Base-by-base conservation (phyloP, 805 yeast genomes). In the Starmera quercuum region DNA sequence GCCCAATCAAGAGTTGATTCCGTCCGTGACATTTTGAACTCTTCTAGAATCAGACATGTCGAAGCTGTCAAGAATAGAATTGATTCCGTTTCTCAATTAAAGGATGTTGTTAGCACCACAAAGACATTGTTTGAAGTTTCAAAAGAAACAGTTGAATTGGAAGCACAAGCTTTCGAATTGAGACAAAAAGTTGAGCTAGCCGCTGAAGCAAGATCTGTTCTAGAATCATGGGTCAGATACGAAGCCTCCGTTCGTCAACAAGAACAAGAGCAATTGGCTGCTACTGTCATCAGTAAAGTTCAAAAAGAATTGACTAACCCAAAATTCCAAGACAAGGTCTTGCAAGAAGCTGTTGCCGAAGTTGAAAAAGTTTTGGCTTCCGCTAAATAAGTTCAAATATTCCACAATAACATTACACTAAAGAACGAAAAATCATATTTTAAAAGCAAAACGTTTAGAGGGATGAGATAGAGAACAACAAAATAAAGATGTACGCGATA, bases 161-260 rank as follows among this genome's bases (percentile, higher is more conserved):
- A 92, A 75, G 94, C 96, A 45, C 76, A 86, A 67, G 78, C 90
- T 37, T 92, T 88, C 57, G 95, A 84, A 69, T 76, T 85, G 62
- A 83, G 87, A 72, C 98, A 92, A 73, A 66, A 79, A 59, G 87
- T 85, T 47, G 87, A 79, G 44, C 75, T 87, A 48, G 90, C 95
- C 38, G 52, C 69, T 43, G 95, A 87, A 73, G 97, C 97, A 56
- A 87, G 83, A 71, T 68, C 92, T 38, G 95, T 90, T 41, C 78
- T 92, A 59, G 98, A 92, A 68, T 86, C 97, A 12, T 92, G 98
- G 98, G 97, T 88, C 53, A 85, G 97, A 77, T 84, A 83, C 66
- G 98, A 92, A 73, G 82, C 85, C 49, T 87, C 86, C 61, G 92
- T 88, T 49, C 90, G 97, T 72, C 95, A 86, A 72, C 68, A 78